Conservation (phyloP, 2,329 filamentous ascomycete species). For the Claviceps digitariae region DNA sequence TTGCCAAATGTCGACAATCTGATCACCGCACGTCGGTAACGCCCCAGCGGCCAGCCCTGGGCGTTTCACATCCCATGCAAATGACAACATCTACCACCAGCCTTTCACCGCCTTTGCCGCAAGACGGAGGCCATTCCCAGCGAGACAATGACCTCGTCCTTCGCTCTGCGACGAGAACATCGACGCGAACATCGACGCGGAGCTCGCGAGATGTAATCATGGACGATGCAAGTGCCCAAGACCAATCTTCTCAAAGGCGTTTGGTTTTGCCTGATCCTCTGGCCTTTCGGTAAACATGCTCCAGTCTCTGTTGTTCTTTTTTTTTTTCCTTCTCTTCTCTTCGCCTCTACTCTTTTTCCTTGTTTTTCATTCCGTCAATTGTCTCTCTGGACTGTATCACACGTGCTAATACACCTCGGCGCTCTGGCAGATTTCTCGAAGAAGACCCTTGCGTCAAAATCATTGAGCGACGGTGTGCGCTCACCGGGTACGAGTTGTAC, state of each 20-base stretch:
- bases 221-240: constrained; percentile 1
- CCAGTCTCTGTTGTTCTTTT: no score
- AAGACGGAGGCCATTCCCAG: constrained; percentile 4
- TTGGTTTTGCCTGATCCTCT: constrained; percentile 47
- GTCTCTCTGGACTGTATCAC: background rate
- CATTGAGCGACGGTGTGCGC: constrained; percentile 53
- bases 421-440: constrained; percentile 53
- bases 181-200: background rate
- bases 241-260: constrained; percentile 23
- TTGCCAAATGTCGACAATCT: constrained; percentile 1
- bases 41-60: constrained; percentile 1
- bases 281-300: constrained; percentile 33
- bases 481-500: constrained; percentile 84
- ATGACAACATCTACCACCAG: constrained; percentile 7
- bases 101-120: constrained; percentile 4
- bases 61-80: background rate
- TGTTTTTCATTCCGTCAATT: background rate
- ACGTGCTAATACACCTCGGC: constrained; percentile 3
- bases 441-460: constrained; percentile 67
- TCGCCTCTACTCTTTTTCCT: no score
- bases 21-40: constrained; percentile 2
- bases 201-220: background rate
- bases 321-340: background rate
- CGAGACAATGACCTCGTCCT: constrained; percentile 6
- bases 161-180: background rate